Conservation (phyloP, 495 filamentous ascomycete species). For the Trichoderma virens region DNA sequence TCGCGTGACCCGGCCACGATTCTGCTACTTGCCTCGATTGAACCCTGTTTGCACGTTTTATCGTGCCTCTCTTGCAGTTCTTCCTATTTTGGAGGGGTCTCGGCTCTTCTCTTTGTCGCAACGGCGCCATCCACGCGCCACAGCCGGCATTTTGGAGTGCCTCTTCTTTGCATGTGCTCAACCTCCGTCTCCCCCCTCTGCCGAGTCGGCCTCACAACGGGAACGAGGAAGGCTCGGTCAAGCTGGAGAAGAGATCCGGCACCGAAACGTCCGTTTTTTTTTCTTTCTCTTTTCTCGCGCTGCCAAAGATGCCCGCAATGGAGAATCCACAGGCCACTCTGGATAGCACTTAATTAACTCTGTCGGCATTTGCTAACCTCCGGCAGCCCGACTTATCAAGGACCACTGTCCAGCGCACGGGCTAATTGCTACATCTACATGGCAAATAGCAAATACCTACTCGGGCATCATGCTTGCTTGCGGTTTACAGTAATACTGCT, state of each 20-base stretch:
- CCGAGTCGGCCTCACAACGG: not conserved
- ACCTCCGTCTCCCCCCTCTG: not conserved
- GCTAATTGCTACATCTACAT: not conserved
- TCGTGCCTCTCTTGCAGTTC: no score
- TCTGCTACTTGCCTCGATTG: not conserved
- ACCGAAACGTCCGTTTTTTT: not conserved
- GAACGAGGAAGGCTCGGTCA: not conserved
- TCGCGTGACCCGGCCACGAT: not conserved
- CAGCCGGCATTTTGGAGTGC: not conserved
- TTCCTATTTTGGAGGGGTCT: not conserved
- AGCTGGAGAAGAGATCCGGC: not conserved
- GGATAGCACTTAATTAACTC: not conserved
- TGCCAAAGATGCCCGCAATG: not conserved
- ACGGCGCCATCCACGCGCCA: not conserved
- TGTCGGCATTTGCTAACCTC: constrained; percentile 4
- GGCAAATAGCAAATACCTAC: no score
- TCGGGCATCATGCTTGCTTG: no score
- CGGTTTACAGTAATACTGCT: not conserved
- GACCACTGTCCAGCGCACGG: not conserved
- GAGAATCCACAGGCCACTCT: not conserved
- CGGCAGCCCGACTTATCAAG: not conserved
- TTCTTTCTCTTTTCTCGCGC: not conserved
- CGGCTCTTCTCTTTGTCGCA: not conserved
- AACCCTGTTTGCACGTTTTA: no score
- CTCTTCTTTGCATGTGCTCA: no score